Conservation (phyloP, 1,139 yeast species). For the Protomyces macrosporus region DNA sequence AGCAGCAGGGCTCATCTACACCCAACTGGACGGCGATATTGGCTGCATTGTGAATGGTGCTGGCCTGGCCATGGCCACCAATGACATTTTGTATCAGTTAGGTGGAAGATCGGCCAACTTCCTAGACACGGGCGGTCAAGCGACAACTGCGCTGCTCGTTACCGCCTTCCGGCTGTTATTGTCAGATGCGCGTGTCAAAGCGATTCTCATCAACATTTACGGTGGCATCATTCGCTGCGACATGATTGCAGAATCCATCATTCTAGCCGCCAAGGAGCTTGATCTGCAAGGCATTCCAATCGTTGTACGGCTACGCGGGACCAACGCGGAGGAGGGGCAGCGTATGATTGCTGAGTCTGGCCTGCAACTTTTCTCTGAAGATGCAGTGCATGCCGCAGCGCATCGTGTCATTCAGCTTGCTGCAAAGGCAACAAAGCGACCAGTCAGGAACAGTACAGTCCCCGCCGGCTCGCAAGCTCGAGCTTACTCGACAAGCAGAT, state of each 20-base stretch:
- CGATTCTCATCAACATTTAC: constrained; percentile 15
- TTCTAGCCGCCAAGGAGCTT: constrained; percentile 16
- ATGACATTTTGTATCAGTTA: constrained; percentile 3
- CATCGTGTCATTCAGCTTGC: background rate
- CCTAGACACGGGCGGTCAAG: constrained; percentile 24
- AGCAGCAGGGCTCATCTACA: constrained; percentile 8
- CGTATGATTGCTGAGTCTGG: constrained; percentile 12
- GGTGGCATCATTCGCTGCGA: constrained; percentile 18
- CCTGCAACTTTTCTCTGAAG: constrained; percentile 1
- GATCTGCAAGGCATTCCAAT: constrained; percentile 8
- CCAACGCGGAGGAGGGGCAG: constrained; percentile 12
- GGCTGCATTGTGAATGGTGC: constrained; percentile 23
- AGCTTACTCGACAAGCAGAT: background rate
- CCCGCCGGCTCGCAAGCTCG: background rate
- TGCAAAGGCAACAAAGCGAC: background rate
- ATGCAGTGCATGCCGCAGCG: constrained; percentile 10
- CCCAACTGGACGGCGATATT: constrained; percentile 9
- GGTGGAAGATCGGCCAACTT: constrained; percentile 19
- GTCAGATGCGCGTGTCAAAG: constrained; percentile 11
- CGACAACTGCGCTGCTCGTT: constrained; percentile 12
- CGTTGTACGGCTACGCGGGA: constrained; percentile 16
- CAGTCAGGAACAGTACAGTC: background rate
- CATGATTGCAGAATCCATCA: constrained; percentile 23
- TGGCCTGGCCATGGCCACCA: constrained; percentile 23
- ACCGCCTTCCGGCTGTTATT: constrained; percentile 7